Conservation (phyloP, 768 basidiomycete species). For the Sporobolomyces pararoseus region DNA sequence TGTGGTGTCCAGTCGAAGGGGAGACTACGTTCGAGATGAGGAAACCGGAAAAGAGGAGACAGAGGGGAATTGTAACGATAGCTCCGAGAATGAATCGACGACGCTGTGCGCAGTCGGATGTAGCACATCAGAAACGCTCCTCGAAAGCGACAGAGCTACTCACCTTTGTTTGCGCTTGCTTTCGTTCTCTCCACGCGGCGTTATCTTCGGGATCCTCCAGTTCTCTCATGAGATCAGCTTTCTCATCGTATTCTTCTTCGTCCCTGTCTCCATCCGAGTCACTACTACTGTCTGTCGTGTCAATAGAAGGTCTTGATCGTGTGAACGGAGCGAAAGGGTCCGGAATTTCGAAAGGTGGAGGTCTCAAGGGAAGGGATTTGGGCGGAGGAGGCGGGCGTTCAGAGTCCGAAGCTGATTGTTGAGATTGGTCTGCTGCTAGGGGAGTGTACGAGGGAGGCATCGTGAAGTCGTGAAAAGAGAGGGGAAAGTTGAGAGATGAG, state of each 20-base stretch:
- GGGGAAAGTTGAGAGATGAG: constrained; percentile 1
- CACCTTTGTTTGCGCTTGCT: background rate
- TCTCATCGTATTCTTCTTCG: background rate
- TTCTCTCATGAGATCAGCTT: background rate
- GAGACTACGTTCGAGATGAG: background rate
- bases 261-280: background rate
- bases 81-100: constrained; percentile 13
- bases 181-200: background rate
- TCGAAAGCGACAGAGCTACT: background rate
- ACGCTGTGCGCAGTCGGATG: background rate
- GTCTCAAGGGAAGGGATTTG: background rate
- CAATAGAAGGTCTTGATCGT: background rate
- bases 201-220: constrained; percentile 2
- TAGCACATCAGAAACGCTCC: background rate
- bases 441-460: background rate
- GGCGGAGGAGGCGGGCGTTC: background rate
- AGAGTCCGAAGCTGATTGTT: background rate
- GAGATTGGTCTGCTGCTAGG: background rate
- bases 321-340: constrained; percentile 5
- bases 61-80: constrained; percentile 8
- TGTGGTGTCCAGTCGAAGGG: constrained; percentile 2
- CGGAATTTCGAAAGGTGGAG: constrained; percentile 1
- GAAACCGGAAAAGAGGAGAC: constrained; percentile 6
- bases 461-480: background rate
- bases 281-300: background rate